phyloP scores from a whole-genome alignment of 257 asterid species.

The Solanum chiquidenum region DNA sequence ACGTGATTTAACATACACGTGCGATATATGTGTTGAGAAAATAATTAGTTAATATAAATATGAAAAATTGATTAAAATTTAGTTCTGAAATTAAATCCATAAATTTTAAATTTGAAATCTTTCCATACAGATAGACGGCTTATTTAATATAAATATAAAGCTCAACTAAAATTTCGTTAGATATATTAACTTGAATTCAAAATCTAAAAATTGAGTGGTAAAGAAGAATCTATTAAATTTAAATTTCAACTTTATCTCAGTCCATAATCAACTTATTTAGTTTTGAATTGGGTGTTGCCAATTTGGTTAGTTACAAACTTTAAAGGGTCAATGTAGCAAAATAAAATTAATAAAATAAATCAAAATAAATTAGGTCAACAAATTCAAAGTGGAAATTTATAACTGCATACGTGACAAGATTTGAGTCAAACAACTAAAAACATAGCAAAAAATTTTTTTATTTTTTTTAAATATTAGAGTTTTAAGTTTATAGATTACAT shows the following conservation, averaged over 20 bases:
- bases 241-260: background rate
- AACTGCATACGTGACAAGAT: background rate
- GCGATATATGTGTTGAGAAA: background rate
- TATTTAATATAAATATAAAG: background rate
- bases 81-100: background rate
- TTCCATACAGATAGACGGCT: background rate
- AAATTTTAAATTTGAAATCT: background rate
- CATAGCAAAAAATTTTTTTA: background rate
- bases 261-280: background rate
- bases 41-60: background rate
- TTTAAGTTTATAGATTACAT: background rate
- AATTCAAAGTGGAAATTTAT: background rate
- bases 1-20: background rate
- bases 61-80: background rate
- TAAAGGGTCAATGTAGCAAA: background rate
- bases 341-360: background rate
- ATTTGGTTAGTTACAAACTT: background rate
- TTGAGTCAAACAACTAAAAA: background rate
- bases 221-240: background rate
- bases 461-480: background rate
- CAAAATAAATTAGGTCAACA: background rate
- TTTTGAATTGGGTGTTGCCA: background rate
- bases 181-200: background rate
- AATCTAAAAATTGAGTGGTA: background rate
- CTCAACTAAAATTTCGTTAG: background rate